phyloP scores from a whole-genome alignment of 331 rosid genomes.

The Cydonia oblonga region DNA sequence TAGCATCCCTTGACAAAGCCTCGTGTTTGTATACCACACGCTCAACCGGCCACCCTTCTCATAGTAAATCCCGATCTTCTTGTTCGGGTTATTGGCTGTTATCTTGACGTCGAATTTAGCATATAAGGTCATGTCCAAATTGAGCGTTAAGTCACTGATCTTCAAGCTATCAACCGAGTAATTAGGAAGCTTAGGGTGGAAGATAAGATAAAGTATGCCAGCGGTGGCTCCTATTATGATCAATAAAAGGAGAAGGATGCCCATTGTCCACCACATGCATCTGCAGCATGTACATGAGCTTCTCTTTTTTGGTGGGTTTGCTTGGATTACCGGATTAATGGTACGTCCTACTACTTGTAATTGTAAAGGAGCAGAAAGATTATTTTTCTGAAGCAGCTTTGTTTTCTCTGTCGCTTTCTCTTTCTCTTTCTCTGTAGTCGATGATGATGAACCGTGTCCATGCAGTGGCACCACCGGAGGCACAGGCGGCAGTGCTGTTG shows the following conservation, averaged over 20 bases:
- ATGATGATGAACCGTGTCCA: background rate
- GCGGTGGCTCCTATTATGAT: constrained; percentile 39
- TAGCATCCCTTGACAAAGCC: constrained; percentile 64
- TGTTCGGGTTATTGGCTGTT: constrained; percentile 69
- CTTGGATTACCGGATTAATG: background rate
- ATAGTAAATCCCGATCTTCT: constrained; percentile 69
- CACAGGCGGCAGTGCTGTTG: background rate
- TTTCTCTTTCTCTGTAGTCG: background rate
- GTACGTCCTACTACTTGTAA: background rate
- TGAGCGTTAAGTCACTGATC: constrained; percentile 51
- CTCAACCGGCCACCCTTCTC: constrained; percentile 58
- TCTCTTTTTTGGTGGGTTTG: constrained; percentile 4
- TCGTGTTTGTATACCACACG: constrained; percentile 52
- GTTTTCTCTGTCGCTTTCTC: background rate
- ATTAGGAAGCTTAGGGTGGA: constrained; percentile 69
- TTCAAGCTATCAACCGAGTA: constrained; percentile 61
- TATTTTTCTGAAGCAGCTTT: background rate
- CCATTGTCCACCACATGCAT: constrained; percentile 51
- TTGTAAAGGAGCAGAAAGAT: background rate
- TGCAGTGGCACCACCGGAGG: background rate
- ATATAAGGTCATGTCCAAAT: constrained; percentile 52
- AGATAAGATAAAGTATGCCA: constrained; percentile 54
- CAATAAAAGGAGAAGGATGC: constrained; percentile 34
- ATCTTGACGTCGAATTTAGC: constrained; percentile 70
- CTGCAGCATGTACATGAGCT: constrained; percentile 35